Conservation (phyloP, 805 yeast species). For the Suhomyces tanzawaensis region DNA sequence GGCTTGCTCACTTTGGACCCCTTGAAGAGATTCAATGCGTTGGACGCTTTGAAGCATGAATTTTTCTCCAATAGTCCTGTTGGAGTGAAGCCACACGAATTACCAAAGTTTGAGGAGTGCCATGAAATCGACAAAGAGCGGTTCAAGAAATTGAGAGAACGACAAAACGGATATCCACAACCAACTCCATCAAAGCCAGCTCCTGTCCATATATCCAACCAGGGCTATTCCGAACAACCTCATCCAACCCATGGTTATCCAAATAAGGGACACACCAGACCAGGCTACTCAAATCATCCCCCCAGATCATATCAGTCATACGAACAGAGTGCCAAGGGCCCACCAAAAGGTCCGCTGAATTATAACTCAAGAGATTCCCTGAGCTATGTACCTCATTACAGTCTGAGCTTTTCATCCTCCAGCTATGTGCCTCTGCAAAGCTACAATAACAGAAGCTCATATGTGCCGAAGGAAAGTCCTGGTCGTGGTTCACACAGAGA, state of each 20-base stretch:
- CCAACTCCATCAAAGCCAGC: neutral
- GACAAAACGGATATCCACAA: neutral
- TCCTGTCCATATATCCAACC: too few relatives aligned
- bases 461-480: slow-evolving; percentile 1
- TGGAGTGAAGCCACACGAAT: slow-evolving; percentile 51
- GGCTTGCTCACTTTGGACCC: slow-evolving; percentile 73
- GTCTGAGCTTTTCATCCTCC: neutral
- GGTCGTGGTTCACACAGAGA: neutral
- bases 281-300: neutral
- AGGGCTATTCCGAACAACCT: neutral
- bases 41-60: slow-evolving; percentile 66
- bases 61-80: slow-evolving; percentile 69
- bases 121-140: slow-evolving; percentile 82
- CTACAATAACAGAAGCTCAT: slow-evolving; percentile 1
- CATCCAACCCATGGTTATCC: neutral
- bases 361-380: neutral
- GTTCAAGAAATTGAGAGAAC: slow-evolving; percentile 44
- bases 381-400: slow-evolving; percentile 2
- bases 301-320: neutral
- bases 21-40: slow-evolving; percentile 68
- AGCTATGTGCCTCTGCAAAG: slow-evolving; percentile 1
- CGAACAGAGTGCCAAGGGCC: neutral
- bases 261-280: neutral
- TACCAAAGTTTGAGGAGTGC: slow-evolving; percentile 76
- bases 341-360: slow-evolving; percentile 1